Evolutionary conservation across 768 basidiomycete genomes (phyloP).

Genomic region (Phanerochaete carnosa): DNA sequence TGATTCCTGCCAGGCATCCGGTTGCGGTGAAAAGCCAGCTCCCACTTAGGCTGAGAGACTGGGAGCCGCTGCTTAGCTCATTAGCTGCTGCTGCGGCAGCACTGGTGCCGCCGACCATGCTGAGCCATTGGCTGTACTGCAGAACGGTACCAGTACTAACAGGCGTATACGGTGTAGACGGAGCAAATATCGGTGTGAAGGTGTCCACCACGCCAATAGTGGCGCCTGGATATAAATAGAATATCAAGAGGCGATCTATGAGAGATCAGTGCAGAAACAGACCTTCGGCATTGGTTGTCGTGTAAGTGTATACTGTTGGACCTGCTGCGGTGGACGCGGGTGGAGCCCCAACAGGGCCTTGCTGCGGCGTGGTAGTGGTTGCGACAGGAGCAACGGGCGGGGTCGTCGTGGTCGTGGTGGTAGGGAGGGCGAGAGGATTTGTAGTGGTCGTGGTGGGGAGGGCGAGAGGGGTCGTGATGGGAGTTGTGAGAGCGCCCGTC

Average conservation of each 20-base stretch:
- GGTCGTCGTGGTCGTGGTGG: constrained; percentile 14
- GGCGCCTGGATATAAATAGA: constrained; percentile 14
- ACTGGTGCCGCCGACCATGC: constrained; percentile 21
- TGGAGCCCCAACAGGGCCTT: constrained; percentile 55
- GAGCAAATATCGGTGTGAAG: constrained; percentile 31
- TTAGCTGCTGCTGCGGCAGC: constrained; percentile 15
- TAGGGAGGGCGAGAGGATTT: constrained; percentile 1
- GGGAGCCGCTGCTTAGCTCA: not conserved
- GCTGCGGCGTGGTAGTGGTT: constrained; percentile 18
- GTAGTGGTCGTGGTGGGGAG: constrained; percentile 22
- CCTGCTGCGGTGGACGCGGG: constrained; percentile 10
- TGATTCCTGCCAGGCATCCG: not conserved
- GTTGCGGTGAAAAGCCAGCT: not conserved
- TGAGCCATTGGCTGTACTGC: constrained; percentile 27
- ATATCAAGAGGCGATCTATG: not conserved
- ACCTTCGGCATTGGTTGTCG: constrained; percentile 33
- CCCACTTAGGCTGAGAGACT: not conserved
- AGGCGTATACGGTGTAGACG: constrained; percentile 18
- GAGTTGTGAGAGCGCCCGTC: not conserved
- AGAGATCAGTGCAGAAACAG: not conserved
- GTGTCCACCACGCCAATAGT: constrained; percentile 21
- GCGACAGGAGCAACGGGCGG: constrained; percentile 1
- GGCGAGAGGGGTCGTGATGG: constrained; percentile 19
- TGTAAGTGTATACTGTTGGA: constrained; percentile 28
- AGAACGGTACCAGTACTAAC: constrained; percentile 28